Conservation (phyloP, 2,329 filamentous ascomycete species). For the Scedosporium boydii region DNA sequence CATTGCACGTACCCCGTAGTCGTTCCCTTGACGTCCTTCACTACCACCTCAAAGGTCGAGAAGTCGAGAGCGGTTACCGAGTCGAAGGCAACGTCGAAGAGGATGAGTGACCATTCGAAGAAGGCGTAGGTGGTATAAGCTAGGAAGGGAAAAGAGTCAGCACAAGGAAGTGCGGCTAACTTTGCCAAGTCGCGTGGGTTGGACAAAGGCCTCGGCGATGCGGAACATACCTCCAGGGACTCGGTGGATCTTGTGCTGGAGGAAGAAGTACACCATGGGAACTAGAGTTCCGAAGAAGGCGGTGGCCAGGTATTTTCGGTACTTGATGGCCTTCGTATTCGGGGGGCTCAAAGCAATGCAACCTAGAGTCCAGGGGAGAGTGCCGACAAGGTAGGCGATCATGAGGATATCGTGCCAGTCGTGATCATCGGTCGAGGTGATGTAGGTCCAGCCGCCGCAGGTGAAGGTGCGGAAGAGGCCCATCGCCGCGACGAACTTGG, state of each 20-base stretch:
- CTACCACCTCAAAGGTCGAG: slow-evolving; percentile 72
- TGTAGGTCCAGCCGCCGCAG: slow-evolving; percentile 96
- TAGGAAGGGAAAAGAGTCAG: slow-evolving; percentile 26
- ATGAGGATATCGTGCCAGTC: slow-evolving; percentile 99
- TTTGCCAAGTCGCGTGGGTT: no score
- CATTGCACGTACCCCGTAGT: slow-evolving; percentile 98
- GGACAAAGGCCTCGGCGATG: slow-evolving; percentile 4
- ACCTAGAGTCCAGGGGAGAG: slow-evolving; percentile 88
- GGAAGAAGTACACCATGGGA: slow-evolving; percentile 91
- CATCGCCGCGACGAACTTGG: slow-evolving; percentile 70
- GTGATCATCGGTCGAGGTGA: slow-evolving; percentile 96
- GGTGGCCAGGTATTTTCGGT: slow-evolving; percentile 73
- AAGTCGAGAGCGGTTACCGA: slow-evolving; percentile 92
- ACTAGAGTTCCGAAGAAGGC: slow-evolving; percentile 87
- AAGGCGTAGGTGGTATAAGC: slow-evolving; percentile 97
- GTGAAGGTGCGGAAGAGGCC: slow-evolving; percentile 84
- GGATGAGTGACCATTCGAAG: slow-evolving; percentile 92
- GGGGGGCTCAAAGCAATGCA: slow-evolving; percentile 81
- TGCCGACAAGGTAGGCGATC: slow-evolving; percentile 94
- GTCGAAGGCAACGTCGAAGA: slow-evolving; percentile 95
- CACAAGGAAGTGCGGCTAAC: neutral
- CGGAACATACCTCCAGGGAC: slow-evolving; percentile 71
- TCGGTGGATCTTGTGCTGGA: slow-evolving; percentile 95
- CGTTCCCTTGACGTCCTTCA: slow-evolving; percentile 80
- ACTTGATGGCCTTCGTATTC: slow-evolving; percentile 74